Evolutionary conservation across 306 rosid species (phyloP).

Genomic region (Trifolium subterraneum): DNA sequence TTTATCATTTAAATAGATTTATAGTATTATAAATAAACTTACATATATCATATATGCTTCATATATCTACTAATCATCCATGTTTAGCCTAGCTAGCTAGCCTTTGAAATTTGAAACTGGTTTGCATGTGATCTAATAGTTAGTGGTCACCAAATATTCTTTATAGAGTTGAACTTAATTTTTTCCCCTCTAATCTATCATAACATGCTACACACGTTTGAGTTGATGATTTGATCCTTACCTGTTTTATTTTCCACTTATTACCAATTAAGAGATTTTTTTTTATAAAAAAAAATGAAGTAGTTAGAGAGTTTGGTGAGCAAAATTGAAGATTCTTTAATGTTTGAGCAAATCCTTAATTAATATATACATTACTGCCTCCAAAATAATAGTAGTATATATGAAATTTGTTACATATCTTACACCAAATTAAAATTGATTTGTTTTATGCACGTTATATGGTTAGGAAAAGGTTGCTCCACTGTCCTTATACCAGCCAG

Average conservation of each 20-base stretch:
- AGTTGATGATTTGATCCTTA: neutral
- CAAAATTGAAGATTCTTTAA: neutral
- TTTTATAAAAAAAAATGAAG: neutral
- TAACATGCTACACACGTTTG: neutral
- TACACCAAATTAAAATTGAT: slow-evolving; percentile 14
- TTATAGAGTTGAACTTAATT: neutral
- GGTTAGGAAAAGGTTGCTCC: slow-evolving; percentile 57
- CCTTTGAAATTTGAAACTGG: neutral
- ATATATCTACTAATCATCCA: neutral
- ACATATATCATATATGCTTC: neutral
- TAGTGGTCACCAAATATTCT: slow-evolving; percentile 3
- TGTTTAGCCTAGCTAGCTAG: neutral
- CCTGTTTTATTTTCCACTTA: neutral
- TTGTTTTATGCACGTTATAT: neutral
- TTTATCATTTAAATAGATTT: neutral
- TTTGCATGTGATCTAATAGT: neutral
- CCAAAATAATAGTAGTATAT: neutral
- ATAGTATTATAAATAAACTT: neutral
- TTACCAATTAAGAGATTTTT: neutral
- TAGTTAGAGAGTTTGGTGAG: slow-evolving; percentile 10
- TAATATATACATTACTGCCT: neutral
- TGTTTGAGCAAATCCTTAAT: neutral
- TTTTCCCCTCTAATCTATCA: neutral
- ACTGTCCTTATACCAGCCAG: slow-evolving; percentile 88
- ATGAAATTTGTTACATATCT: slow-evolving; percentile 15